Percentiles rank a stretch among this genome's conserved stretches.
Evolutionary conservation across 2,329 filamentous ascomycete genomes (phyloP).

Genomic region (Talaromyces verruculosus): DNA sequence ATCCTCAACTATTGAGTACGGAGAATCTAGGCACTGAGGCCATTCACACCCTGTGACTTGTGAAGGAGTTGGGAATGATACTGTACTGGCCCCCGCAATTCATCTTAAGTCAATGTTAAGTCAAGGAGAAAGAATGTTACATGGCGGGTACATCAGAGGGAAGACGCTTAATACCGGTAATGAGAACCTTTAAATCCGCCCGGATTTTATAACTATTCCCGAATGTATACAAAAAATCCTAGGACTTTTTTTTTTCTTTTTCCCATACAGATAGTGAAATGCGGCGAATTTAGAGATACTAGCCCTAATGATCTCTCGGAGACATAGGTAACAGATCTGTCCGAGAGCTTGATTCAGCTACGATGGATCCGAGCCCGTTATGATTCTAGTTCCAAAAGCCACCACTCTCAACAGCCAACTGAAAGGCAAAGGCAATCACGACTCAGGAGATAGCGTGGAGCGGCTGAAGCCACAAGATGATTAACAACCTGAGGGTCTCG

Average conservation of each 20-base stretch:
- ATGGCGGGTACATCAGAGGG: too few relatives aligned
- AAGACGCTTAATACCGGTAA: background rate
- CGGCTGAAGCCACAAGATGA: background rate
- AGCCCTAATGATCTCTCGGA: background rate
- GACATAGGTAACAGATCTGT: background rate
- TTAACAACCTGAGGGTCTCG: background rate
- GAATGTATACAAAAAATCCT: background rate
- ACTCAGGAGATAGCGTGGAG: background rate
- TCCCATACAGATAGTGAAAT: background rate
- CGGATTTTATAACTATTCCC: background rate
- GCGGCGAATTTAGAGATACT: background rate
- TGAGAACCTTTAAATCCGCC: background rate
- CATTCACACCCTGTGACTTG: background rate
- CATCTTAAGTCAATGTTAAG: too few relatives aligned
- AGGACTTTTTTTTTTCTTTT: background rate
- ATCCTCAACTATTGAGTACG: background rate
- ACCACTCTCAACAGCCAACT: background rate
- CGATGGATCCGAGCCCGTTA: background rate
- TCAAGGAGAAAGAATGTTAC: too few relatives aligned
- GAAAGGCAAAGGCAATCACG: background rate
- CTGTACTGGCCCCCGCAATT: too few relatives aligned
- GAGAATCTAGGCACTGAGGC: background rate
- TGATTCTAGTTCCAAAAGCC: background rate
- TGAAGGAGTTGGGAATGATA: too few relatives aligned
- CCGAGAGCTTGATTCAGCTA: background rate